Percentiles rank a stretch among this genome's conserved stretches.
phyloP scores from a whole-genome alignment of 73 alveolate genomes.

The Paramecium primaurelia region DNA sequence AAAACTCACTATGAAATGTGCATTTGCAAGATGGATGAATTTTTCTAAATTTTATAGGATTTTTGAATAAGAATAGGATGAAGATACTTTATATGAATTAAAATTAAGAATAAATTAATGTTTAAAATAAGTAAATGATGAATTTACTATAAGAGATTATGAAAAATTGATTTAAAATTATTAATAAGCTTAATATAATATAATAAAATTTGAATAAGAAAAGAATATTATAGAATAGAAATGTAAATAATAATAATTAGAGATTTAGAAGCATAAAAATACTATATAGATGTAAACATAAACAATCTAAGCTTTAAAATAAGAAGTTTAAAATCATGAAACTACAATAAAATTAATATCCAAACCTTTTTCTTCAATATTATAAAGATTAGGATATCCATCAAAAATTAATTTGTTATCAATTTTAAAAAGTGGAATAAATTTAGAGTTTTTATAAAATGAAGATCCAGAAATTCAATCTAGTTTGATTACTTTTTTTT shows the following conservation, averaged over 20 bases:
- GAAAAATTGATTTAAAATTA: background rate
- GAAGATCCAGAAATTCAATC: background rate
- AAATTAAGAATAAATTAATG: background rate
- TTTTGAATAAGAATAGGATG: background rate
- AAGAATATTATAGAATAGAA: background rate
- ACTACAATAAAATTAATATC: background rate
- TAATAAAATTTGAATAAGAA: background rate
- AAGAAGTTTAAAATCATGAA: background rate
- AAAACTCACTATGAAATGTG: background rate
- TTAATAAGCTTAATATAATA: background rate
- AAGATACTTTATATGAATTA: background rate
- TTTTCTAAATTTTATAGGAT: background rate
- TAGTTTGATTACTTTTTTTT: background rate
- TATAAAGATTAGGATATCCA: background rate
- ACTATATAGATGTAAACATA: background rate
- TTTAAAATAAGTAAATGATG: background rate
- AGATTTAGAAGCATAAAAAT: background rate
- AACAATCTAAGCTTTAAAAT: background rate
- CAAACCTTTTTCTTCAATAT: background rate
- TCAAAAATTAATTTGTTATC: background rate
- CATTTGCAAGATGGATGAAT: background rate
- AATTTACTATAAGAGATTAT: background rate
- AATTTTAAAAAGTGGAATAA: background rate
- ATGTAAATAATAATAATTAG: background rate
- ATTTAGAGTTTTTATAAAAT: background rate